A percentile compares a stretch with the other conserved stretches of the same genome.
phyloP scores from a whole-genome alignment of 1,139 yeast genomes.

The Blastobotrys illinoisensis region DNA sequence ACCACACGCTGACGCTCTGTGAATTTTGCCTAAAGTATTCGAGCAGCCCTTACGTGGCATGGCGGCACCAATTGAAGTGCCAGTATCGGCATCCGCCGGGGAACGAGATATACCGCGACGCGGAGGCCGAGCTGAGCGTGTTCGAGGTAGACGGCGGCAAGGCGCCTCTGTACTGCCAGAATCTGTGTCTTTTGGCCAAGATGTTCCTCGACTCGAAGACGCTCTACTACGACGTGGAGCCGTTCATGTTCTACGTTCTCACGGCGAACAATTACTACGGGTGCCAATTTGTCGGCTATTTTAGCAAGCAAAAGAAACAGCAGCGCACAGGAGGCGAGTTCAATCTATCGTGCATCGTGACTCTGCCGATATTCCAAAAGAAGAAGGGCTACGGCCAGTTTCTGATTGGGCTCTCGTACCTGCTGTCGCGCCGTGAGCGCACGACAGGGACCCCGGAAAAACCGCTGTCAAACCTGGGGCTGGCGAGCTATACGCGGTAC shows the following conservation, averaged over 20 bases:
- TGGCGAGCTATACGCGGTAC: constrained; percentile 77
- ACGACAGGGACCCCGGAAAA: constrained; percentile 92
- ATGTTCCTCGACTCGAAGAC: constrained; percentile 87
- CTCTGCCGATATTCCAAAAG: constrained; percentile 82
- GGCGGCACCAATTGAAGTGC: constrained; percentile 72
- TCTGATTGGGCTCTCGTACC: constrained; percentile 82
- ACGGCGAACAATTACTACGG: constrained; percentile 59
- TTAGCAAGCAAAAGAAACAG: constrained; percentile 70
- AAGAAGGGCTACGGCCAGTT: constrained; percentile 84
- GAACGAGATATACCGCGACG: constrained; percentile 70
- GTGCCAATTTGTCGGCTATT: constrained; percentile 87
- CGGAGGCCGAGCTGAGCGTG: constrained; percentile 46
- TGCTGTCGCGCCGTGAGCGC: constrained; percentile 66
- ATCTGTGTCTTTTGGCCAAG: constrained; percentile 82
- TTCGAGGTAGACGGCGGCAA: constrained; percentile 94
- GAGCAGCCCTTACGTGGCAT: constrained; percentile 60
- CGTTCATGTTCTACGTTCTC: constrained; percentile 81
- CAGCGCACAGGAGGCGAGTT: constrained; percentile 44
- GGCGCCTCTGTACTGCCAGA: constrained; percentile 78
- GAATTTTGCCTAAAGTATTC: constrained; percentile 81
- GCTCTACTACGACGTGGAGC: constrained; percentile 89
- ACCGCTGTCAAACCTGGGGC: constrained; percentile 83
- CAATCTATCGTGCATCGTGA: constrained; percentile 84
- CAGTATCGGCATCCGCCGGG: constrained; percentile 80
- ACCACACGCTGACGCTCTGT: constrained; percentile 64